Evolutionary conservation across 345 rosid genomes (phyloP), one percentile per base, ranked within the genome.

Genomic region (Carallia brachiata): DNA sequence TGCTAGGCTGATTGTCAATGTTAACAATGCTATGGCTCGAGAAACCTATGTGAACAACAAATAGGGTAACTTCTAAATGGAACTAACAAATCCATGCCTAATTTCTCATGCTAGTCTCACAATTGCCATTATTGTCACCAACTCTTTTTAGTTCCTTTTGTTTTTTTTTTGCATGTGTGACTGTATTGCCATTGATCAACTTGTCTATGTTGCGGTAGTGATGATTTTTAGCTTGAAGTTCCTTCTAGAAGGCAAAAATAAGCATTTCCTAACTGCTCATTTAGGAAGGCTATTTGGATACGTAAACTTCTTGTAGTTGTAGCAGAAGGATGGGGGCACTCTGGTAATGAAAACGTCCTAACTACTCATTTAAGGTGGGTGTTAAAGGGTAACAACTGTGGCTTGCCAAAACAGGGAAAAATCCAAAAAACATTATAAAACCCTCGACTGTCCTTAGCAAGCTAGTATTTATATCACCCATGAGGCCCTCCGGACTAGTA

Each of bases 401-500:
- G 73, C 73, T 81, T 86, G 76, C 86, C 81, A 77, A 78, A 85
- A 64, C 36, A 59, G 67, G 82, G 82, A 83, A 84, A 82, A 84
- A 50, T 82, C 88, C 86, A 87, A 84, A 79, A 79, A 79, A 60
- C 53, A 65, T 77, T 82, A 69, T 69, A 72, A 82, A 71, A 75
- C 77, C 75, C 77, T 73, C 76, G 70, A 72, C 79, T 70, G 74
- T 73, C 72, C 84, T 71, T 62, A 72, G 67, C 82, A 79, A 72
- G 67, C 82, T 80, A 72, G 78, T 83, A 84, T 87, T 87, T 89
- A 87, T 85, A 84, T 65, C 81, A 52, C 84, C 79, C 79, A 73
- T 75, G 70, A 77, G 81, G 72, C 73, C 82, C 52, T 81, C 65
- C 71, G 77, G 77, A 67, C 67, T 73, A 66, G 72, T 56, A 62